Evolutionary conservation across 2,329 filamentous ascomycete species (phyloP), one percentile per base, ranked within the genome.

Genomic region (Monosporascus sp.): DNA sequence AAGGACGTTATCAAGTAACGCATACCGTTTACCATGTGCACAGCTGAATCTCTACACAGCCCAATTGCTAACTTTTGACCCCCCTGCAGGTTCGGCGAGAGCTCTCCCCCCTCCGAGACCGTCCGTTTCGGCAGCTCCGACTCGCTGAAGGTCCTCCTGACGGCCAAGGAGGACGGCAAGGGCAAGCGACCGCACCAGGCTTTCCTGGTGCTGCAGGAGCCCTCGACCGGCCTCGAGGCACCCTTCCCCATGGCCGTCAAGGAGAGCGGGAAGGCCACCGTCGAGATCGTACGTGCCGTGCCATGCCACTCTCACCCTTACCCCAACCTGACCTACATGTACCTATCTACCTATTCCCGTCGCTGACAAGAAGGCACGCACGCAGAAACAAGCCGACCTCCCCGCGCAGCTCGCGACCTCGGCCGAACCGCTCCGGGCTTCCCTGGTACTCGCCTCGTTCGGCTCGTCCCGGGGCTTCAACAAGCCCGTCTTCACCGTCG

Each of bases 151-250:
- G 75, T 99, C 60, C 74, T 85, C 60, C 75, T 99, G 64, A 96
- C 91, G 37, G 81, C 90, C 8, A 87, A 88, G 68, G 90, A 96
- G 66, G 86, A 82, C 67, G 85, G 85, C 72, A 86, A 85, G 63
- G 80, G 83, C 47, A 93, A 91, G 78, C 85, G 89, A 60, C 91
- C 94, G 63, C 94, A 99, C 73, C 94, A 99, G 74, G 91, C 91
- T 6, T 97, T 97, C 76, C 79, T 99, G 51, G 79, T 94, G 17
- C 73, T 99, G 54, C 86, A 83, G 63, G 91, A 97, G 63, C 75
- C 80, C 11, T 75, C 78, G 14, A 86, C 85, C 11, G 90, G 89
- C 37, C 78, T 99, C 47, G 92, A 97, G 71, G 86, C 91, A 24
- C 91, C 92, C 1, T 96, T 93, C 65, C 85, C 91, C 1, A 79